Percentiles rank a stretch among this genome's conserved stretches.
Conservation (phyloP, 1,284 basidiomycete species). For the Binderoboletus segoi region DNA sequence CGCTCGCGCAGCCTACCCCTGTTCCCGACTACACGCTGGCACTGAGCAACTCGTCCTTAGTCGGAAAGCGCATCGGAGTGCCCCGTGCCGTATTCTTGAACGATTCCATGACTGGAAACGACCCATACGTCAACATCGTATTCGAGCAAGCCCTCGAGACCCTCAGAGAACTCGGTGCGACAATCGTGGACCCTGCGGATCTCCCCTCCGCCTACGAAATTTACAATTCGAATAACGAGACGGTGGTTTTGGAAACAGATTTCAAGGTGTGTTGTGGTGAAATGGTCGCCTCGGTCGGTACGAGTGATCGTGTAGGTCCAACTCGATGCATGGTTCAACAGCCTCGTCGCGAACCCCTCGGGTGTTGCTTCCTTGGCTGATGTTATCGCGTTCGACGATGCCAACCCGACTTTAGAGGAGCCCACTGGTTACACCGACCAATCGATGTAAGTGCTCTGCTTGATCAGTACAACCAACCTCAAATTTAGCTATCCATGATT, state of each 20-base stretch:
- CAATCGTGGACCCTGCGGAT: slow-evolving; percentile 63
- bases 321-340: slow-evolving; percentile 49
- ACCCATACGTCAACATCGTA: slow-evolving; percentile 45
- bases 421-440: slow-evolving; percentile 53
- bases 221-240: slow-evolving; percentile 52
- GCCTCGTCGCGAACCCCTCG: slow-evolving; percentile 50
- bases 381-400: slow-evolving; percentile 57
- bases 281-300: not conserved
- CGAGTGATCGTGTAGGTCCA: slow-evolving; percentile 42
- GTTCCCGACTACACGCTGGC: slow-evolving; percentile 61
- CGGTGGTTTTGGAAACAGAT: slow-evolving; percentile 53
- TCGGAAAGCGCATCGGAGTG: slow-evolving; percentile 63
- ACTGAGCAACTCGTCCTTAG: slow-evolving; percentile 49
- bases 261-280: slow-evolving; percentile 50
- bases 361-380: slow-evolving; percentile 57
- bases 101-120: slow-evolving; percentile 43
- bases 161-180: slow-evolving; percentile 56
- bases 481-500: not conserved
- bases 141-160: slow-evolving; percentile 54
- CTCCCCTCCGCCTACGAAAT: slow-evolving; percentile 59
- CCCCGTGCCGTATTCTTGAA: slow-evolving; percentile 52
- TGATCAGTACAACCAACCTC: no score
- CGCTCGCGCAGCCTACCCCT: slow-evolving; percentile 53
- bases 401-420: slow-evolving; percentile 50
- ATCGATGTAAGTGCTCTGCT: slow-evolving; percentile 36